phyloP scores from a whole-genome alignment of 345 rosid species.

The Psidium friedrichsthalianum region DNA sequence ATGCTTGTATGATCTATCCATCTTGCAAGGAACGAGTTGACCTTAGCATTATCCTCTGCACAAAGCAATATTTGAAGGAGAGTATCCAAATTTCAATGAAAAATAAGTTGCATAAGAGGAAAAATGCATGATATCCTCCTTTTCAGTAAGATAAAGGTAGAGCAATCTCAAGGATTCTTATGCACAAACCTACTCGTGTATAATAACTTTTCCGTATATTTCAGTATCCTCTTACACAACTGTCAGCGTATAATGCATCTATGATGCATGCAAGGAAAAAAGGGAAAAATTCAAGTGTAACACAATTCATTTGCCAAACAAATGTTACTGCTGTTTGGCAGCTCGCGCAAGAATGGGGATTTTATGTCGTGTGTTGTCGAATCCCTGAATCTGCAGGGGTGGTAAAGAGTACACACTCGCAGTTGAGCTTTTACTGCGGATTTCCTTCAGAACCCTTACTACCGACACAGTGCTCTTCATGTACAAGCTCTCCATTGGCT shows the following conservation, averaged over 20 bases:
- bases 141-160: neutral
- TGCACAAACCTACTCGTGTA: neutral
- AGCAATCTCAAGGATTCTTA: neutral
- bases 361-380: conserved; percentile 64
- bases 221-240: conserved; percentile 11
- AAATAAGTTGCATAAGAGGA: neutral
- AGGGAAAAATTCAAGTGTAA: neutral
- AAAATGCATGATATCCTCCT: neutral
- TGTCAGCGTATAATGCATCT: conserved; percentile 22
- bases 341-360: conserved; percentile 63
- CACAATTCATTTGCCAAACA: neutral
- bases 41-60: neutral
- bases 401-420: conserved; percentile 85
- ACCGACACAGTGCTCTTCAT: conserved; percentile 87
- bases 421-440: conserved; percentile 77
- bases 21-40: neutral
- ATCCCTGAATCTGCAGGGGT: conserved; percentile 54
- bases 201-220: neutral
- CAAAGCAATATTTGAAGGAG: neutral
- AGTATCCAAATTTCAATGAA: neutral
- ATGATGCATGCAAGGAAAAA: neutral
- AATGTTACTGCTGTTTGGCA: conserved; percentile 39
- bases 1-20: neutral
- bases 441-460: conserved; percentile 59
- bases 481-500: conserved; percentile 55